phyloP scores from a whole-genome alignment of 805 yeast species.

The Saturnispora hagleri region DNA sequence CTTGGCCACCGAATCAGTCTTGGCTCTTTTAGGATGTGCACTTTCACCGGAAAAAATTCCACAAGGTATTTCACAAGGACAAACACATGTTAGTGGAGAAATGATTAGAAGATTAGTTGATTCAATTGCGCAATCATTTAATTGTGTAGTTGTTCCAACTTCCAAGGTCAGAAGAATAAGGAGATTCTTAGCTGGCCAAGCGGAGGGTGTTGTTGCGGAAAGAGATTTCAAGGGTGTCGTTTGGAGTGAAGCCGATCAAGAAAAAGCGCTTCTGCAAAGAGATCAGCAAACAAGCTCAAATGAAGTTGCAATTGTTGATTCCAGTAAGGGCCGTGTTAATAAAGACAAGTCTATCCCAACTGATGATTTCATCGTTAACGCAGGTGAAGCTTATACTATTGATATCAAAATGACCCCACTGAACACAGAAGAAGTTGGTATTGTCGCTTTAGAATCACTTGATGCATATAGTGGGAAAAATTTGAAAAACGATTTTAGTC shows the following conservation, averaged over 20 bases:
- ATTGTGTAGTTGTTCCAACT: constrained; percentile 85
- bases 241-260: constrained; percentile 81
- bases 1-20: constrained; percentile 82
- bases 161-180: constrained; percentile 86
- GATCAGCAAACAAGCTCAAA: constrained; percentile 19
- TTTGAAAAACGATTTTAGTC: constrained; percentile 39
- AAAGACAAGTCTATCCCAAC: constrained; percentile 56
- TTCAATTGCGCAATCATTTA: constrained; percentile 73
- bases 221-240: constrained; percentile 86
- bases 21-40: constrained; percentile 63
- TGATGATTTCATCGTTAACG: constrained; percentile 59
- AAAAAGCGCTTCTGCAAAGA: constrained; percentile 33
- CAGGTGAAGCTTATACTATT: constrained; percentile 82
- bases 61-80: constrained; percentile 30
- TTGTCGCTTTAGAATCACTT: constrained; percentile 57
- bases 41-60: constrained; percentile 72
- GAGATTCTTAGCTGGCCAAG: constrained; percentile 93
- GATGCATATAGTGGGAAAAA: constrained; percentile 58
- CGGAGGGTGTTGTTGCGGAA: constrained; percentile 86
- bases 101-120: constrained; percentile 71
- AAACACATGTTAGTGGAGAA: constrained; percentile 49
- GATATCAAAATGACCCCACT: constrained; percentile 77
- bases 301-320: constrained; percentile 32
- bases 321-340: constrained; percentile 29
- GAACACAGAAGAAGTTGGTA: constrained; percentile 43